Evolutionary conservation across 73 alveolate species (phyloP).

Genomic region (Tetrahymena elliotti): DNA sequence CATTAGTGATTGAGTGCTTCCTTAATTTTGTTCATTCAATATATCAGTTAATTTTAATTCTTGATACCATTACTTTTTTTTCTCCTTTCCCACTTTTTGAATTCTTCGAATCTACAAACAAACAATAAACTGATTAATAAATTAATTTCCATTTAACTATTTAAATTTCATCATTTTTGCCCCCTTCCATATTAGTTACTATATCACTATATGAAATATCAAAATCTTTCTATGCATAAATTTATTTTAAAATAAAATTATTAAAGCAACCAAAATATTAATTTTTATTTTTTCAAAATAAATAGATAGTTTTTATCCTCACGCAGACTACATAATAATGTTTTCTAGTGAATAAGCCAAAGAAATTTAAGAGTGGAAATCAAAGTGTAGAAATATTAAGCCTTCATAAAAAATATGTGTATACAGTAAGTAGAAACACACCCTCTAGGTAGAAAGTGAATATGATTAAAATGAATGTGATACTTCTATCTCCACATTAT

Average conservation of each 20-base stretch:
- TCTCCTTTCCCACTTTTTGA: neutral
- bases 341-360: neutral
- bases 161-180: neutral
- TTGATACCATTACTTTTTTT: neutral
- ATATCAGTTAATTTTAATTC: neutral
- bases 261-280: neutral
- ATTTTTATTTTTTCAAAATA: neutral
- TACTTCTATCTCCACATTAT: neutral
- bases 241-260: neutral
- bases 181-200: too few species aligned
- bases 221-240: too few species aligned
- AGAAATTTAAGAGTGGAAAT: neutral
- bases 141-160: too few species aligned
- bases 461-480: neutral
- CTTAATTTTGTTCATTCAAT: neutral
- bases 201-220: too few species aligned
- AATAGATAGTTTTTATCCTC: neutral
- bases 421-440: neutral
- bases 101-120: neutral
- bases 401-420: neutral
- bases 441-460: neutral
- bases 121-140: too few species aligned
- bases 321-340: neutral
- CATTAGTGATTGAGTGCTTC: neutral
- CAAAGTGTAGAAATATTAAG: neutral